A percentile compares a stretch with the other conserved stretches of the same genome.
Evolutionary conservation across 768 basidiomycete genomes (phyloP).

Genomic region (Naganishia vaughanmartiniae): DNA sequence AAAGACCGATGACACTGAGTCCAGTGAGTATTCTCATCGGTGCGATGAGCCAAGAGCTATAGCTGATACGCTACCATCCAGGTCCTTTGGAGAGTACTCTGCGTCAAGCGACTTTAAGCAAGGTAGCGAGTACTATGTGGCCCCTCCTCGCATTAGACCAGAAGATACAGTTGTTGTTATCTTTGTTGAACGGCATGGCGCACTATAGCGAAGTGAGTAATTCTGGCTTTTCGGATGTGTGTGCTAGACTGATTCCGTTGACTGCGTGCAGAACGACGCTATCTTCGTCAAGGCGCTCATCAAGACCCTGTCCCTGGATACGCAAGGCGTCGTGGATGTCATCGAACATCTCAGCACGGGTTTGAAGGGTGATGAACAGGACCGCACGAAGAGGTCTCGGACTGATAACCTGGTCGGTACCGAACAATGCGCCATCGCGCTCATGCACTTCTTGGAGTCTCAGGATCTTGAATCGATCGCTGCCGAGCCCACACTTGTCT

Average conservation of each 20-base stretch:
- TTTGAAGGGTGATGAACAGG: not conserved
- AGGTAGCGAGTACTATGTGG: constrained; percentile 7
- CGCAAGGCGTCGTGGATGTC: constrained; percentile 23
- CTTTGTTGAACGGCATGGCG: constrained; percentile 18
- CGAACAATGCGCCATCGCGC: constrained; percentile 24
- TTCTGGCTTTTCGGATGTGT: not conserved
- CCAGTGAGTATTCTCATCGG: not conserved
- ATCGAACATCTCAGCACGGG: constrained; percentile 16
- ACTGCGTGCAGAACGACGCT: not conserved
- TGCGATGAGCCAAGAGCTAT: too few relatives aligned
- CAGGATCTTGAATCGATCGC: constrained; percentile 65
- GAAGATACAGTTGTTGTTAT: constrained; percentile 16
- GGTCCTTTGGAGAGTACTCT: not conserved
- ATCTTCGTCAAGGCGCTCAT: constrained; percentile 15
- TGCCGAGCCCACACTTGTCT: constrained; percentile 69
- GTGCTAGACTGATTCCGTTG: not conserved
- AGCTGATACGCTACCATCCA: not conserved
- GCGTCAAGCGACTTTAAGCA: constrained; percentile 4
- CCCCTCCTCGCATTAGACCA: constrained; percentile 11
- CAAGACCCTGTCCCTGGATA: constrained; percentile 16
- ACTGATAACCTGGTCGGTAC: constrained; percentile 24
- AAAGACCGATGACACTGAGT: constrained; percentile 2
- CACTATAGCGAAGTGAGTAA: constrained; percentile 20
- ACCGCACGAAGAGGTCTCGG: constrained; percentile 19
- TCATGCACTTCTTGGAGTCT: constrained; percentile 60